A percentile compares a stretch with the other conserved stretches of the same genome.
phyloP scores from a whole-genome alignment of 2,329 filamentous ascomycete species.

The Phyllosticta capitalensis region DNA sequence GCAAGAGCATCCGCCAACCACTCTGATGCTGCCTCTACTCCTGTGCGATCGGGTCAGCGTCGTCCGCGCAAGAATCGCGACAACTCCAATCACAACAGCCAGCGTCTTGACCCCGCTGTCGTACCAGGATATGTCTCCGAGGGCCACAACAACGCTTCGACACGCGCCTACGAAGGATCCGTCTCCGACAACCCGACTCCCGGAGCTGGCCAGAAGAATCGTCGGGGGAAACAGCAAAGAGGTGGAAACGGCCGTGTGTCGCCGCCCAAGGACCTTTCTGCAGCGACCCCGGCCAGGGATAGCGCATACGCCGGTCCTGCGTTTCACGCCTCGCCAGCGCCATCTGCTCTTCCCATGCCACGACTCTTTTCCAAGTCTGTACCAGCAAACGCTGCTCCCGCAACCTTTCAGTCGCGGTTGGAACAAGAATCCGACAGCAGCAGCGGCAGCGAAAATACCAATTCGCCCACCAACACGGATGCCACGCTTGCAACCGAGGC shows the following conservation, averaged over 20 bases:
- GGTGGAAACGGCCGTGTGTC: neutral
- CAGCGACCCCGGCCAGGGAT: slow-evolving; percentile 33
- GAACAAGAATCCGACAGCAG: slow-evolving; percentile 36
- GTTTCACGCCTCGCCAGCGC: slow-evolving; percentile 89
- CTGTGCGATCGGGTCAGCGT: slow-evolving; percentile 21
- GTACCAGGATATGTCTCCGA: slow-evolving; percentile 15
- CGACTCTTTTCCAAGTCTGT: slow-evolving; percentile 75
- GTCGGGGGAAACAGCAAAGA: neutral
- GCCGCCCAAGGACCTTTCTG: slow-evolving; percentile 2
- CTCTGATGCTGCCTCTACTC: slow-evolving; percentile 14
- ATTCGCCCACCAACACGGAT: slow-evolving; percentile 16
- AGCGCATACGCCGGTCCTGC: slow-evolving; percentile 79
- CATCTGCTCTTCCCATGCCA: slow-evolving; percentile 81
- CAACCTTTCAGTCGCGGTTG: slow-evolving; percentile 32
- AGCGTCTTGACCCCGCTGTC: slow-evolving; percentile 12
- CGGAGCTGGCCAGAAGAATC: slow-evolving; percentile 1
- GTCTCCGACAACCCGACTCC: slow-evolving; percentile 22
- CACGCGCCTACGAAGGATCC: slow-evolving; percentile 34
- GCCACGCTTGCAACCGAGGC: slow-evolving; percentile 37
- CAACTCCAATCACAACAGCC: slow-evolving; percentile 17
- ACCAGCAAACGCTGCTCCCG: slow-evolving; percentile 50
- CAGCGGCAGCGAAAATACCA: slow-evolving; percentile 8
- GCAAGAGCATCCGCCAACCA: slow-evolving; percentile 17
- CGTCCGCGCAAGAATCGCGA: slow-evolving; percentile 25
- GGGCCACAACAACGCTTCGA: slow-evolving; percentile 9